phyloP scores from a whole-genome alignment of 164 flowering plant genomes.

The Berberis vulgaris region DNA sequence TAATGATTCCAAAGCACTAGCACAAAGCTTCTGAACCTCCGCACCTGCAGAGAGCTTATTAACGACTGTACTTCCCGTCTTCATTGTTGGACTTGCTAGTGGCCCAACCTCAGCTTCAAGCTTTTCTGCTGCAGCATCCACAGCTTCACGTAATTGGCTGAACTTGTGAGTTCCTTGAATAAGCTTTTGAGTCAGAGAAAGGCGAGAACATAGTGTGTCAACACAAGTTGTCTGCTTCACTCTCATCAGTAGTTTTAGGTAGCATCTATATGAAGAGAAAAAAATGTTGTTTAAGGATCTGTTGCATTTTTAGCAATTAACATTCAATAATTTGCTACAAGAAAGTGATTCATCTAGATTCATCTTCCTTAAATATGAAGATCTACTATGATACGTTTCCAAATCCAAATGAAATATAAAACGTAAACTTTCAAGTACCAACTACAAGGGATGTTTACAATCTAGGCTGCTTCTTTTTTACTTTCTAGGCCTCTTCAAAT shows the following conservation, averaged over 20 bases:
- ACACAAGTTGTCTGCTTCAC: constrained; percentile 88
- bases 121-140: constrained; percentile 55
- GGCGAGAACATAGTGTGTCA: constrained; percentile 69
- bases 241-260: constrained; percentile 64
- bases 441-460: too few relatives aligned
- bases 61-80: constrained; percentile 79
- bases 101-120: constrained; percentile 86
- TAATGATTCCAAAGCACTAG: constrained; percentile 51
- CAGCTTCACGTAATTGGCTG: constrained; percentile 41
- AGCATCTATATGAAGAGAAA: constrained; percentile 41
- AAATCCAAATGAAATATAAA: too few relatives aligned
- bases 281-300: too few relatives aligned
- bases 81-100: constrained; percentile 59
- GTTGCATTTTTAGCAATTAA: too few relatives aligned
- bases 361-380: too few relatives aligned
- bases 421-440: too few relatives aligned
- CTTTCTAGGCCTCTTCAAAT: too few relatives aligned
- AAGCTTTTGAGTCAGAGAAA: constrained; percentile 67
- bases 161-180: constrained; percentile 51
- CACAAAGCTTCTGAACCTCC: constrained; percentile 77
- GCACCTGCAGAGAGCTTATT: constrained; percentile 81
- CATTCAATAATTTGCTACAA: too few relatives aligned
- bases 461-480: too few relatives aligned
- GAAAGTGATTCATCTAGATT: too few relatives aligned
- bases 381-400: too few relatives aligned